These are phyloP conservation scores for Chlamydomonas schloesseri DNA, from an alignment of 139 green algal species.

Conservation along the genomic window DNA sequence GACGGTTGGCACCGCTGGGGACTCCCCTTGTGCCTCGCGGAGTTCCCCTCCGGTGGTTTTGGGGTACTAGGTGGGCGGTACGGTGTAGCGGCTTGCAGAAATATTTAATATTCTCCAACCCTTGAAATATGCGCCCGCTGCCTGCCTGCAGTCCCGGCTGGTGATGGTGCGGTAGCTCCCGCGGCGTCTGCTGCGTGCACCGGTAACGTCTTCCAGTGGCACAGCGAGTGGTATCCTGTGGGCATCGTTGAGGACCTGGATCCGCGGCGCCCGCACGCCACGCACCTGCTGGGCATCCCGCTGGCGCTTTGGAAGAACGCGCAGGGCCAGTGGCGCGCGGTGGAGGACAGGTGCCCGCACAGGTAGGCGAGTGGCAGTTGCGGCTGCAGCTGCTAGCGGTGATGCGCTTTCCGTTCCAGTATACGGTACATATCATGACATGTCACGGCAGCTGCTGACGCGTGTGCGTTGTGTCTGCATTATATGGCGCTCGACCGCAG, in stretches of 20 bases:
- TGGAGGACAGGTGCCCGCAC: conserved; percentile 64
- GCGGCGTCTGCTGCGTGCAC: no score
- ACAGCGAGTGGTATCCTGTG: conserved; percentile 59
- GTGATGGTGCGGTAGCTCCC: no score
- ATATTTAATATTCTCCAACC: no score
- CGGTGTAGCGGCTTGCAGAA: no score
- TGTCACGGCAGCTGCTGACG: neutral
- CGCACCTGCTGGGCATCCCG: conserved; percentile 51
- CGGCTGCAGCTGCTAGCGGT: no score
- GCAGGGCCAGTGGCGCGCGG: conserved; percentile 26
- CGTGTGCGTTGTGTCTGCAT: neutral
- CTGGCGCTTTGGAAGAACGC: conserved; percentile 53
- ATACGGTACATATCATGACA: neutral
- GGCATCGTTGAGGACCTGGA: conserved; percentile 52
- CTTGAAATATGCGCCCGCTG: no score
- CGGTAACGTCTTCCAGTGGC: conserved; percentile 26
- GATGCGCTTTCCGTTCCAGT: no score
- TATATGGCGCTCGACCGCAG: neutral
- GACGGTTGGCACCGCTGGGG: no score
- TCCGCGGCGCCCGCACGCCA: conserved; percentile 29
- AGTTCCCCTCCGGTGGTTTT: no score
- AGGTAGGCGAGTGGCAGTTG: neutral
- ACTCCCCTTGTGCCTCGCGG: no score
- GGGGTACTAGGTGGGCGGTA: no score
- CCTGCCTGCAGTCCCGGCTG: no score